phyloP scores from a whole-genome alignment of 306 rosid species.

The Psophocarpus tetragonolobus region DNA sequence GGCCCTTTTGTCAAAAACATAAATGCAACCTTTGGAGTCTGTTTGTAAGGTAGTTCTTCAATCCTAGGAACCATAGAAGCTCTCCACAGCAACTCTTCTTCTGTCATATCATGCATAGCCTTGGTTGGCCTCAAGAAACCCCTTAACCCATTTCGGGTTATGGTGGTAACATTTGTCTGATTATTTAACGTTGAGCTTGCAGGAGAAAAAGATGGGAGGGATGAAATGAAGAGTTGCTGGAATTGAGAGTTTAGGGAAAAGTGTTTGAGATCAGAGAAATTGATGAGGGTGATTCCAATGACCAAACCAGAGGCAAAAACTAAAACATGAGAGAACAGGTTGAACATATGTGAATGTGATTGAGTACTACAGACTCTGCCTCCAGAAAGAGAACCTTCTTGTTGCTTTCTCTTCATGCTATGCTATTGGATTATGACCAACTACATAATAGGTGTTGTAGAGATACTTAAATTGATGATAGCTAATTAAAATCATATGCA shows the following conservation, averaged over 20 bases:
- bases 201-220: background rate
- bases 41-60: constrained; percentile 35
- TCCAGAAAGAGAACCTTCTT: background rate
- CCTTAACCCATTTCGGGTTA: constrained; percentile 29
- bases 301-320: constrained; percentile 61
- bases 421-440: background rate
- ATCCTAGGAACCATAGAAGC: constrained; percentile 66
- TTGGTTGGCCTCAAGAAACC: constrained; percentile 42
- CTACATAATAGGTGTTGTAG: too few relatives aligned
- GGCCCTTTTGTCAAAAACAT: constrained; percentile 74
- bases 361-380: constrained; percentile 41
- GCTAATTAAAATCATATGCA: background rate
- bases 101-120: constrained; percentile 63
- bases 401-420: constrained; percentile 37
- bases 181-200: background rate
- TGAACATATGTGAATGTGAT: constrained; percentile 35
- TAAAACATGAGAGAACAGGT: constrained; percentile 39
- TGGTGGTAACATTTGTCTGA: background rate
- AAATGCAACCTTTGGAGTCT: constrained; percentile 71
- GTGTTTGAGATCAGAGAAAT: constrained; percentile 42
- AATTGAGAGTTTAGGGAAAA: constrained; percentile 40
- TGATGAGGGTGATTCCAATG: constrained; percentile 59
- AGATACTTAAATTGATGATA: background rate
- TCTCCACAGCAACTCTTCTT: constrained; percentile 74
- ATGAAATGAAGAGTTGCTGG: constrained; percentile 24